Percentiles rank a stretch among this genome's conserved stretches.
Conservation (phyloP, 352 stramenopile genomes). For the Globisporangium nodosum region DNA sequence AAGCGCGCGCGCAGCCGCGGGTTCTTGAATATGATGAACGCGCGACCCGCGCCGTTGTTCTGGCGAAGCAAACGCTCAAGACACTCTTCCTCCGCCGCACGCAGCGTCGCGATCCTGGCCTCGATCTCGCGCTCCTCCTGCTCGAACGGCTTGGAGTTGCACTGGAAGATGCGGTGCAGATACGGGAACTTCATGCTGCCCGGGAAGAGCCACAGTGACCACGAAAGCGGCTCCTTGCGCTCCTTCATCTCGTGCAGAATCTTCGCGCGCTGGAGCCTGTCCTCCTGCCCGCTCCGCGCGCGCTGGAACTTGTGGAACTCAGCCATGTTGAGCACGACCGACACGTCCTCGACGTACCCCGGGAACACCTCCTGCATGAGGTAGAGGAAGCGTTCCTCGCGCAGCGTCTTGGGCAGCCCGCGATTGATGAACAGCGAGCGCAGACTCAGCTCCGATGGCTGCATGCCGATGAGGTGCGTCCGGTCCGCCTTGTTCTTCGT, state of each 20-base stretch:
- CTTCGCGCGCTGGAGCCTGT: constrained; percentile 48
- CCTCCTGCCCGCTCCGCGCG: constrained; percentile 41
- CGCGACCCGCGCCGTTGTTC: constrained; percentile 67
- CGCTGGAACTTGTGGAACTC: constrained; percentile 63
- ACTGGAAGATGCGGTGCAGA: constrained; percentile 42
- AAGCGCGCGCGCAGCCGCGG: constrained; percentile 66
- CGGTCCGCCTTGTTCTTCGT: constrained; percentile 11
- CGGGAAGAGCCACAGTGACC: constrained; percentile 60
- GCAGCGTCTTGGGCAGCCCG: constrained; percentile 65
- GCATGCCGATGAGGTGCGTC: constrained; percentile 74
- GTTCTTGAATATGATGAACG: constrained; percentile 82
- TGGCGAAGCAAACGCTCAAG: constrained; percentile 54
- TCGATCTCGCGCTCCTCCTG: constrained; percentile 30
- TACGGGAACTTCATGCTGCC: constrained; percentile 72
- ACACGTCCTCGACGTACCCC: constrained; percentile 74
- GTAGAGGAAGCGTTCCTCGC: constrained; percentile 68
- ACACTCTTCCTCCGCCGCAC: constrained; percentile 41
- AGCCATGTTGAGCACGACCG: constrained; percentile 75
- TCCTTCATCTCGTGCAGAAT: constrained; percentile 39
- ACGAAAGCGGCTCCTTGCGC: constrained; percentile 39
- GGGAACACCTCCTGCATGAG: constrained; percentile 81
- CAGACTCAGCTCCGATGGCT: constrained; percentile 65
- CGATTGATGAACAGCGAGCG: constrained; percentile 78
- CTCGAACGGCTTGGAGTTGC: constrained; percentile 36
- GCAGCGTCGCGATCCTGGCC: constrained; percentile 48